Conservation (phyloP, 805 yeast species). For the Wickerhamomyces chambardii region DNA sequence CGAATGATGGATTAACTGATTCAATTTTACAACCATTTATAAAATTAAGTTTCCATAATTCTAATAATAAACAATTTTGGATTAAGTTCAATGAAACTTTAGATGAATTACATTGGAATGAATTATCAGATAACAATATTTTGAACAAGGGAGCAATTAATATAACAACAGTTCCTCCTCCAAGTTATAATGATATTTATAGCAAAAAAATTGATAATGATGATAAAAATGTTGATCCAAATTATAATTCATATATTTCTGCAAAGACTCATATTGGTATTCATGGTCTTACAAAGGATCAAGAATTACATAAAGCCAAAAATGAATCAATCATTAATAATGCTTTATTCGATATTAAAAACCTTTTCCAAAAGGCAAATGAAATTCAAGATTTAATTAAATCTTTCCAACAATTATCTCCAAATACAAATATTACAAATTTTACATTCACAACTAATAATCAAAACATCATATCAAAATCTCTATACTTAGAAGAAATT, state of each 20-base stretch:
- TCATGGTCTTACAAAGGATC: conserved; percentile 53
- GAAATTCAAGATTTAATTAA: conserved; percentile 52
- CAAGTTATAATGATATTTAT: neutral
- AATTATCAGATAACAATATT: conserved; percentile 21
- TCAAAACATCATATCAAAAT: conserved; percentile 17
- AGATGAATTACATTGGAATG: conserved; percentile 44
- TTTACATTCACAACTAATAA: conserved; percentile 8
- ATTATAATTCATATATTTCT: too few species aligned
- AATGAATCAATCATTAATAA: conserved; percentile 54
- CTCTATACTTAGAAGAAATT: conserved; percentile 51
- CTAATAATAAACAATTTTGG: conserved; percentile 35
- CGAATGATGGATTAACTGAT: conserved; percentile 18
- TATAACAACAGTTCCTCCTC: neutral
- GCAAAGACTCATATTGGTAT: too few species aligned
- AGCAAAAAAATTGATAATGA: too few species aligned
- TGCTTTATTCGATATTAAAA: conserved; percentile 71
- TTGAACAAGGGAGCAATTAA: conserved; percentile 16
- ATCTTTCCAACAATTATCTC: conserved; percentile 22
- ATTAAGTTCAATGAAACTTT: conserved; percentile 34
- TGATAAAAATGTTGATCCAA: too few species aligned
- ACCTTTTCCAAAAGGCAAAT: conserved; percentile 68
- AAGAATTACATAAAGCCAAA: conserved; percentile 43
- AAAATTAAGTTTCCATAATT: conserved; percentile 64
- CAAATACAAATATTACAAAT: conserved; percentile 2
- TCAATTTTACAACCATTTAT: conserved; percentile 22